Evolutionary conservation across 257 asterid genomes (phyloP), one percentile per base, ranked within the genome.

Genomic region (Solanum megistacrolobum): DNA sequence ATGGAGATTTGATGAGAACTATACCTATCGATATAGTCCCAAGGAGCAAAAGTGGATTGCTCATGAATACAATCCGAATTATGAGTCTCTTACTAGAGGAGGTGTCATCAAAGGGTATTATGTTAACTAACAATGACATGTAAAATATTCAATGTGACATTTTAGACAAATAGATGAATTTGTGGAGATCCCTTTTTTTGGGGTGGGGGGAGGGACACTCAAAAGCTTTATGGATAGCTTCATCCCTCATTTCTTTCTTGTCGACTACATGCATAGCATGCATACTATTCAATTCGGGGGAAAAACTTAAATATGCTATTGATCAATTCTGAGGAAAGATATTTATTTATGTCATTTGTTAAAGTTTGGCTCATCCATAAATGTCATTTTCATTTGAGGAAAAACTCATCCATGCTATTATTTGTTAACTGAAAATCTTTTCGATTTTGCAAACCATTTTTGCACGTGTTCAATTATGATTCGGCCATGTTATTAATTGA

Each of bases 1-100:
- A 0, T 95, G 97, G 98, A 90, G 84, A 60, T 95, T 95, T n/a
- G 96, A 95, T 16, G 94, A 94, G 73, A 73, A 78, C 0, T 84
- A 83, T 5, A 92, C 95, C 0, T 95, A 95, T 23, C 85, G 87
- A 3, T 93, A 88, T 86, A 90, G 88, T 1, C 91, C 92, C 1
- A 71, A 6, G 10, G 3, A 5, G 1, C 29, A 32, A 0, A 2
- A 3, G 2, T 95, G 98, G 98, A 13, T 1, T 1, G 20, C 81
- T 0, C 13, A 36, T 9, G 93, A 94, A 16, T 95, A 92, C 86
- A 39, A 92, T 32, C 98, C 96, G 0, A 94, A 94, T 81, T 95
- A 94, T 23, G 98, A 95, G 88, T 95, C 98, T 6, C 98, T 92
- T 84, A 87, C 39, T 25, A 73, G 87, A 85, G 4, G 46, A 62